Conservation (phyloP, 2,329 filamentous ascomycete species). For the Curvularia eragrostidis region DNA sequence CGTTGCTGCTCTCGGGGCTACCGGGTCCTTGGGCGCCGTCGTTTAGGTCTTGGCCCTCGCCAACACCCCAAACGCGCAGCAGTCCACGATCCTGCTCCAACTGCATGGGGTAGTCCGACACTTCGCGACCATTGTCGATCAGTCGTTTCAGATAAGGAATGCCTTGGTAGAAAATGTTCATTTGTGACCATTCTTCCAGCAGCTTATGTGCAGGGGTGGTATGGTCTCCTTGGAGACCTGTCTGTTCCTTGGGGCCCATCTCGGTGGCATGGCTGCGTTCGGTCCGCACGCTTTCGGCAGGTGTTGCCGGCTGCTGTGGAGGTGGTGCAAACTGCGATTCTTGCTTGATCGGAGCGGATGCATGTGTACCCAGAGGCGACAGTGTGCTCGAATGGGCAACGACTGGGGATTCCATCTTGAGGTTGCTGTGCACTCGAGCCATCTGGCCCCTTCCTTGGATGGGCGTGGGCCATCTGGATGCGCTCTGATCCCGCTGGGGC, state of each 20-base stretch:
- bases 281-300: constrained; percentile 43
- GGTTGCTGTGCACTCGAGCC: constrained; percentile 38
- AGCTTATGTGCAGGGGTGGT: constrained; percentile 88
- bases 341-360: constrained; percentile 43
- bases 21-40: constrained; percentile 52
- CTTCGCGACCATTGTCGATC: constrained; percentile 69
- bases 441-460: constrained; percentile 35
- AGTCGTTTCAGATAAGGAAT: constrained; percentile 63
- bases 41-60: constrained; percentile 72
- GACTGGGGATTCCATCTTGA: constrained; percentile 46
- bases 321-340: constrained; percentile 31
- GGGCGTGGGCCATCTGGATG: constrained; percentile 41
- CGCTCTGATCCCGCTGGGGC: constrained; percentile 35
- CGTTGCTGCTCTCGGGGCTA: constrained; percentile 46
- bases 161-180: constrained; percentile 63
- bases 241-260: constrained; percentile 31
- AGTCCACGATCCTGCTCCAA: constrained; percentile 76
- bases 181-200: constrained; percentile 67
- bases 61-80: constrained; percentile 77
- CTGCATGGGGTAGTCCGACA: constrained; percentile 72
- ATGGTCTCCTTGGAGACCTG: constrained; percentile 78
- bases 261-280: constrained; percentile 30
- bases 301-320: constrained; percentile 42
- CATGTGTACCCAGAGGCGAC: constrained; percentile 33
- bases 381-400: constrained; percentile 37